Percentiles rank a stretch among this genome's conserved stretches.
These are phyloP conservation scores for Apiospora pterosperma DNA, from an alignment of 2,329 filamentous ascomycete genomes.

Conservation along the genomic window DNA sequence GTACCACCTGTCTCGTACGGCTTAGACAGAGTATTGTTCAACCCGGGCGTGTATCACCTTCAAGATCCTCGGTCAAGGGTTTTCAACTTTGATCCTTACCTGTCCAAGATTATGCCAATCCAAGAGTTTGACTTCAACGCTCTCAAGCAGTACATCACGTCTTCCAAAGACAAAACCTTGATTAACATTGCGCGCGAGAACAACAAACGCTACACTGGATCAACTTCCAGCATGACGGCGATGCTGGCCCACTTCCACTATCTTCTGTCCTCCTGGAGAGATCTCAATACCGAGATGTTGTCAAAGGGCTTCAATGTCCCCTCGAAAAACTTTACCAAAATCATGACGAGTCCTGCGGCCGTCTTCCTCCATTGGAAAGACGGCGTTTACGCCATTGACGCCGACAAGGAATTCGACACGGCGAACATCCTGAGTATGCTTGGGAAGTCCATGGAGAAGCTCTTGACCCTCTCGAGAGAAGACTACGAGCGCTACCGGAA, in stretches of 20 bases:
- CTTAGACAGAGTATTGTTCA: conserved; percentile 90
- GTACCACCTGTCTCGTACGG: conserved; percentile 68
- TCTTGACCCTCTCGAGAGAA: conserved; percentile 77
- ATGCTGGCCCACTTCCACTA: conserved; percentile 90
- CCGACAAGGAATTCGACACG: conserved; percentile 85
- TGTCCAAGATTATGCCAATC: conserved; percentile 89
- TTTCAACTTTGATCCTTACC: conserved; percentile 95
- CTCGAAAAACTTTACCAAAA: conserved; percentile 64
- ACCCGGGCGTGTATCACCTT: conserved; percentile 85
- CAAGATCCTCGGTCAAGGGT: conserved; percentile 85
- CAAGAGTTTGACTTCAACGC: conserved; percentile 89
- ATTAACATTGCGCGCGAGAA: conserved; percentile 63
- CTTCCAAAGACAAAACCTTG: conserved; percentile 75
- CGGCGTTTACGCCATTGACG: conserved; percentile 89
- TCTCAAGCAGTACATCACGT: conserved; percentile 84
- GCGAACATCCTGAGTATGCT: conserved; percentile 87
- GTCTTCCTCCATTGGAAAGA: conserved; percentile 81
- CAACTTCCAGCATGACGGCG: conserved; percentile 93
- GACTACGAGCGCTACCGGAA: conserved; percentile 84
- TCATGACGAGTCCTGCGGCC: conserved; percentile 71
- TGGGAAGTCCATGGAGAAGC: conserved; percentile 94
- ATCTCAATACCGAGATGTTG: conserved; percentile 62
- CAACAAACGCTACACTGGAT: conserved; percentile 81
- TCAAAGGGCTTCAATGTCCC: conserved; percentile 62
- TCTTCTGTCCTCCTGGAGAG: conserved; percentile 79